Evolutionary conservation across 192 early-diverging fungal genomes (phyloP).

Genomic region (Podila epicladia): DNA sequence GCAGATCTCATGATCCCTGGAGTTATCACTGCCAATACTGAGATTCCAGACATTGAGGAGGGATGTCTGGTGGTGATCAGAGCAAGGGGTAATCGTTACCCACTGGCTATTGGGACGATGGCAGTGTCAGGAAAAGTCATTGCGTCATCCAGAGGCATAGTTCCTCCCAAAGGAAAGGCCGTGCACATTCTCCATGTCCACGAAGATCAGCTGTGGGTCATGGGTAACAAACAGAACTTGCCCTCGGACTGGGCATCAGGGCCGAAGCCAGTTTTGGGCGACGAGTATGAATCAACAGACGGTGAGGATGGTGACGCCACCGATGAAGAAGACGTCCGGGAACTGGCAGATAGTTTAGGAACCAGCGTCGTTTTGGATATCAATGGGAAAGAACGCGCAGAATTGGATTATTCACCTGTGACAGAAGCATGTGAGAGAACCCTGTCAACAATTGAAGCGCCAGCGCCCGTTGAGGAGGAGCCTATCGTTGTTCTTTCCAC

Average conservation of each 20-base stretch:
- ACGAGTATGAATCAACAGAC: constrained; percentile 6
- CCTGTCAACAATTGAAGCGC: neutral
- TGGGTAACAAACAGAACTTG: constrained; percentile 72
- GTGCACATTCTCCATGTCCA: constrained; percentile 80
- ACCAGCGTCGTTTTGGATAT: neutral
- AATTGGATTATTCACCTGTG: neutral
- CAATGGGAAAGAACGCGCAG: constrained; percentile 6
- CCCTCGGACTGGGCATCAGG: constrained; percentile 53
- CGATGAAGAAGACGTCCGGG: constrained; percentile 17
- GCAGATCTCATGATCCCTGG: constrained; percentile 88
- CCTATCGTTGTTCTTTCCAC: constrained; percentile 14
- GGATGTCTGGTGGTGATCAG: constrained; percentile 67
- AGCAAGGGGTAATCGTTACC: constrained; percentile 62
- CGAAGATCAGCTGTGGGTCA: constrained; percentile 82
- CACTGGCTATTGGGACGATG: constrained; percentile 77
- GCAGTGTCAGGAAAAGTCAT: constrained; percentile 59
- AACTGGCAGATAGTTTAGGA: constrained; percentile 1
- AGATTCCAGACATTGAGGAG: constrained; percentile 55
- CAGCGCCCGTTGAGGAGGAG: neutral
- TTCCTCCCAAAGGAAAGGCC: constrained; percentile 77
- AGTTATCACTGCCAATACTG: constrained; percentile 61
- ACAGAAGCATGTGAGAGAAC: constrained; percentile 10
- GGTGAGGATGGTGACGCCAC: constrained; percentile 32
- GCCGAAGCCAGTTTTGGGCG: constrained; percentile 4
- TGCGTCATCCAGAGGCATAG: constrained; percentile 14